Percentiles rank a stretch among this genome's conserved stretches.
Conservation (phyloP, 163 green algal species). For the Picocystis sp. region DNA sequence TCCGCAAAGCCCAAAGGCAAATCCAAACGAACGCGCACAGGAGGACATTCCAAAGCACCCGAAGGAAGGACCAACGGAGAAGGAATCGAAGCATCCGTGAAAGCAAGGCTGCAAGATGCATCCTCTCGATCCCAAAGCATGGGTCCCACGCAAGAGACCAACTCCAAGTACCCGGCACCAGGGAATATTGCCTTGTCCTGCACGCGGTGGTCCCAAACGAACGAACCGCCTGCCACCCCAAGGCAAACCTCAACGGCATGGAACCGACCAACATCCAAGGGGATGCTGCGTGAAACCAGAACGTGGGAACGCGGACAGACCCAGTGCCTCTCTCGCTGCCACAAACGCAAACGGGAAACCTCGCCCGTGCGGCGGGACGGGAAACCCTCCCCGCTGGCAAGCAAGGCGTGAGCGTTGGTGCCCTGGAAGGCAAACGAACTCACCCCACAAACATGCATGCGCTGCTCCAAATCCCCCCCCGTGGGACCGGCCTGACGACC, state of each 20-base stretch:
- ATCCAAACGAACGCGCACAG: constrained; percentile 1
- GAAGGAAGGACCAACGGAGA: constrained; percentile 31
- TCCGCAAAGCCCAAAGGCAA: too few relatives aligned
- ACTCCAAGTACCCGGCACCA: constrained; percentile 48
- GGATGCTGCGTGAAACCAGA: too few relatives aligned
- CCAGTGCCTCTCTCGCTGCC: too few relatives aligned
- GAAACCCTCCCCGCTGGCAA: too few relatives aligned
- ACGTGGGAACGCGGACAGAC: too few relatives aligned
- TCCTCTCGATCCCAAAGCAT: constrained; percentile 5
- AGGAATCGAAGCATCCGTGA: constrained; percentile 18
- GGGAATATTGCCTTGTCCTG: constrained; percentile 32
- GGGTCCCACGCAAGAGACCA: constrained; percentile 16
- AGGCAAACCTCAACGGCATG: too few relatives aligned
- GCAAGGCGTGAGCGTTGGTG: constrained; percentile 47
- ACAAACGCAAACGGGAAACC: too few relatives aligned
- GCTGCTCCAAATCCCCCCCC: too few relatives aligned
- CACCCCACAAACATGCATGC: too few relatives aligned
- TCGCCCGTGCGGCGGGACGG: too few relatives aligned
- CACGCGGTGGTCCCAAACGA: constrained; percentile 31
- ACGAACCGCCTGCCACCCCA: background rate
- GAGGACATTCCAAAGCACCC: constrained; percentile 5
- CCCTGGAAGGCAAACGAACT: constrained; percentile 75
- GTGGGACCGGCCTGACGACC: too few relatives aligned
- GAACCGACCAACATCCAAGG: too few relatives aligned
- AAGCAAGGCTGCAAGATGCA: background rate